phyloP scores from a whole-genome alignment of 2,329 filamentous ascomycete species.

The Hansfordia pulvinata region DNA sequence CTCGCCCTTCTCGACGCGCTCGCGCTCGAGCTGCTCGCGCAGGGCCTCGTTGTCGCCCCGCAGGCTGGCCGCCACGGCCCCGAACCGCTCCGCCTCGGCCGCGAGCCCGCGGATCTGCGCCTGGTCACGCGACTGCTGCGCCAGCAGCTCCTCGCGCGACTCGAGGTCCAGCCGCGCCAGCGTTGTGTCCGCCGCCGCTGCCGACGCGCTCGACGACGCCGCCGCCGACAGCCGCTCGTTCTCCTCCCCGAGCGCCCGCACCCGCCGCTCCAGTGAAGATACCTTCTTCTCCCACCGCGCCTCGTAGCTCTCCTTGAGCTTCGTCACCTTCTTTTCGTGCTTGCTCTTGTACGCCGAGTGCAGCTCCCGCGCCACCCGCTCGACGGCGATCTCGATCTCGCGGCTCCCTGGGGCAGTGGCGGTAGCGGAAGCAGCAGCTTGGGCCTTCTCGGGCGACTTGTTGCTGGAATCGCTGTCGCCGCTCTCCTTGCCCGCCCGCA shows the following conservation, averaged over 20 bases:
- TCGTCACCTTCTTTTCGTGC: slow-evolving; percentile 90
- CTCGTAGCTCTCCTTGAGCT: slow-evolving; percentile 76
- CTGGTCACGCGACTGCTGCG: slow-evolving; percentile 49
- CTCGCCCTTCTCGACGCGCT: slow-evolving; percentile 74
- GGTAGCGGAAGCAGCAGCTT: slow-evolving; percentile 19
- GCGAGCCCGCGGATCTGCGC: slow-evolving; percentile 56
- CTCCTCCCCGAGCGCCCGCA: slow-evolving; percentile 57
- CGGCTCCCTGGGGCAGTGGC: no score
- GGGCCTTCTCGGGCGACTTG: slow-evolving; percentile 24
- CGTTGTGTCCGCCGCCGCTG: no score
- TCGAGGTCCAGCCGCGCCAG: slow-evolving; percentile 44
- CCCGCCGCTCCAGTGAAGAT: slow-evolving; percentile 58
- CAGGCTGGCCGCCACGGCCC: slow-evolving; percentile 57
- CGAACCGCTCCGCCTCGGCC: slow-evolving; percentile 62
- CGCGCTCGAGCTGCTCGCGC: slow-evolving; percentile 52
- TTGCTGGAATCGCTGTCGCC: slow-evolving; percentile 16
- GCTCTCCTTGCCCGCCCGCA: slow-evolving; percentile 47
- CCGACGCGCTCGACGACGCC: no score
- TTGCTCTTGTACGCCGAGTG: slow-evolving; percentile 93
- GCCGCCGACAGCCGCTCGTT: slow-evolving; percentile 68
- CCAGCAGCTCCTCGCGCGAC: slow-evolving; percentile 35
- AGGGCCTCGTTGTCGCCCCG: slow-evolving; percentile 57
- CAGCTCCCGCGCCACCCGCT: slow-evolving; percentile 86
- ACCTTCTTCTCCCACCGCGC: slow-evolving; percentile 81
- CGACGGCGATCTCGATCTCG: slow-evolving; percentile 74